Evolutionary conservation across 176 grass and related monocot species (phyloP).

Genomic region (Avena eriantha): DNA sequence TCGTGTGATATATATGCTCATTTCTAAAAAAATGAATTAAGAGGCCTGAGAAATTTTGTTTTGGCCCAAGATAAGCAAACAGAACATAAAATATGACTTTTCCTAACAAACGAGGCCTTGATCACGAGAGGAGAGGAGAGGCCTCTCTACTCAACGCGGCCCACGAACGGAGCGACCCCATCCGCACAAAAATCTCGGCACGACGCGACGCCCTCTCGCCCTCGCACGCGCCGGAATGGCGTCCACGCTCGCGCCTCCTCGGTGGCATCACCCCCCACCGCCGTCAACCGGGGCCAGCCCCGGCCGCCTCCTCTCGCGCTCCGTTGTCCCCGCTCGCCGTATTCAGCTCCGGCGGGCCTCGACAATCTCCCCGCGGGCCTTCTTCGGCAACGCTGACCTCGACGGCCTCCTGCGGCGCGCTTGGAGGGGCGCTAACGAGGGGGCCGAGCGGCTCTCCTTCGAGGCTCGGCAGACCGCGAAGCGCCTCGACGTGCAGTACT

Average conservation of each 20-base stretch:
- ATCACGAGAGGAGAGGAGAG: background rate
- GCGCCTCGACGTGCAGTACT: slow-evolving; percentile 60
- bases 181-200: slow-evolving; percentile 49
- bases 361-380: slow-evolving; percentile 58
- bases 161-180: slow-evolving; percentile 43
- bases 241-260: slow-evolving; percentile 39
- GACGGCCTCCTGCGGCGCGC: slow-evolving; percentile 70
- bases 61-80: background rate
- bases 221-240: slow-evolving; percentile 49
- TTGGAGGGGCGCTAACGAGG: slow-evolving; percentile 85
- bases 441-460: slow-evolving; percentile 74
- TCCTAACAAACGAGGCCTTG: background rate
- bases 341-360: slow-evolving; percentile 1
- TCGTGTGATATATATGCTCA: too few relatives aligned
- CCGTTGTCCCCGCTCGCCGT: background rate
- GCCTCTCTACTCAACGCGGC: slow-evolving; percentile 31
- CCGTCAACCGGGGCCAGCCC: background rate
- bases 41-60: background rate
- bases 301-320: background rate
- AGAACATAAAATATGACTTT: background rate
- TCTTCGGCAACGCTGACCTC: slow-evolving; percentile 75
- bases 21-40: too few relatives aligned
- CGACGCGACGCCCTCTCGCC: background rate
- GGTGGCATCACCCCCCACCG: slow-evolving; percentile 38
- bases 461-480: slow-evolving; percentile 69